Percentiles rank a stretch among this genome's conserved stretches.
phyloP scores from a whole-genome alignment of 305 asterid species.

The Lippia alba region DNA sequence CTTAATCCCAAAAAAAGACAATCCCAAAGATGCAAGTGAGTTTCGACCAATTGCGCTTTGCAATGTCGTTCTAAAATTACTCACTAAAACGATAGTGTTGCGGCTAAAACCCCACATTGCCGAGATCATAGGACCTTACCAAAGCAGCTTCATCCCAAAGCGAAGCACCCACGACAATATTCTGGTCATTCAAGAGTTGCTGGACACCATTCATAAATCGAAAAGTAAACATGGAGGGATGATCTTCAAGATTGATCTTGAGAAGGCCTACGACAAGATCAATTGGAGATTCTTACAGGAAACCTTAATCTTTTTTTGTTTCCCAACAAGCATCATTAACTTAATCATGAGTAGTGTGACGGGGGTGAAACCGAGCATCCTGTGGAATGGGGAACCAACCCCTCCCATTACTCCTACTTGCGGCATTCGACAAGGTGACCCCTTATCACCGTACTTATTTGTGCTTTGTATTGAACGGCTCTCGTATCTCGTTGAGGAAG shows the following conservation, averaged over 20 bases:
- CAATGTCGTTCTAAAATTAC: neutral
- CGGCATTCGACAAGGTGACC: too few relatives aligned
- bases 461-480: too few relatives aligned
- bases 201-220: too few relatives aligned
- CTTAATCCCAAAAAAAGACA: neutral
- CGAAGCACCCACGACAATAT: slow-evolving; percentile 13
- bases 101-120: neutral
- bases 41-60: slow-evolving; percentile 17
- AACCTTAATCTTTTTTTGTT: neutral
- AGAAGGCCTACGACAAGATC: neutral
- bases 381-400: too few relatives aligned
- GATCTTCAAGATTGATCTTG: neutral
- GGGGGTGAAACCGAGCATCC: too few relatives aligned
- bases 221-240: too few relatives aligned
- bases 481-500: too few relatives aligned
- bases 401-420: too few relatives aligned
- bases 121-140: neutral
- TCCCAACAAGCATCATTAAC: neutral
- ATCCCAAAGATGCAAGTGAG: neutral
- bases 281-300: neutral
- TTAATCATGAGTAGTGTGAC: too few relatives aligned
- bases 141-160: slow-evolving; percentile 4
- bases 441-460: too few relatives aligned
- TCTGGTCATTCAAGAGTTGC: neutral
- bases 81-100: neutral